Evolutionary conservation across 108 stramenopile genomes (phyloP).

Genomic region (Pseudonitzschia pungens): DNA sequence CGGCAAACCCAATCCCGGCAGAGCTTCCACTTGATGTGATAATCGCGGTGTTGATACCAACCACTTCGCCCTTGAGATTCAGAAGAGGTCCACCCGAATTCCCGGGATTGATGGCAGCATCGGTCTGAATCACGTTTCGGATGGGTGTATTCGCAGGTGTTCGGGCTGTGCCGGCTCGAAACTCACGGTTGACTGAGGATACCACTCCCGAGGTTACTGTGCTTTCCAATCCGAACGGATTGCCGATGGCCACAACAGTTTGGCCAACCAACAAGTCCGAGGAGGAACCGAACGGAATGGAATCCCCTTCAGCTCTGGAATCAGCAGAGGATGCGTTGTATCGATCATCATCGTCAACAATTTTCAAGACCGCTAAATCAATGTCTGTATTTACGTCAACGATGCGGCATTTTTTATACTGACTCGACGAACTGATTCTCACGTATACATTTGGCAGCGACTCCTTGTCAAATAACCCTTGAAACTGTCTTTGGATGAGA

Average conservation of each 20-base stretch:
- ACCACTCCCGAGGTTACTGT: constrained; percentile 85
- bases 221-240: constrained; percentile 86
- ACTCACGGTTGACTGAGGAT: constrained; percentile 83
- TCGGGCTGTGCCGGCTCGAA: constrained; percentile 54
- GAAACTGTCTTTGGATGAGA: constrained; percentile 3
- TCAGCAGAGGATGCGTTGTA: not conserved
- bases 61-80: constrained; percentile 73
- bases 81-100: constrained; percentile 92
- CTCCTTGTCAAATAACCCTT: not conserved
- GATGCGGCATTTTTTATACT: constrained; percentile 53
- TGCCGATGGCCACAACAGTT: constrained; percentile 87
- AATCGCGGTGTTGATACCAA: constrained; percentile 93
- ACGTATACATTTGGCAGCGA: constrained; percentile 40
- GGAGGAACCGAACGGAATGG: constrained; percentile 55
- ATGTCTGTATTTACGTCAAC: constrained; percentile 85
- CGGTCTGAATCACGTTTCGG: constrained; percentile 85
- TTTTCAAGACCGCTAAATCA: constrained; percentile 84
- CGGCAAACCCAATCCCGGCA: constrained; percentile 85
- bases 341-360: constrained; percentile 26
- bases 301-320: not conserved
- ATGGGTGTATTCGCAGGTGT: constrained; percentile 69
- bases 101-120: constrained; percentile 94
- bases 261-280: constrained; percentile 83
- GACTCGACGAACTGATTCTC: constrained; percentile 36
- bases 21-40: constrained; percentile 62